Percentiles rank a stretch among this genome's conserved stretches.
Conservation (phyloP, 2,329 filamentous ascomycete genomes). For the Clarireedia hainanense region DNA sequence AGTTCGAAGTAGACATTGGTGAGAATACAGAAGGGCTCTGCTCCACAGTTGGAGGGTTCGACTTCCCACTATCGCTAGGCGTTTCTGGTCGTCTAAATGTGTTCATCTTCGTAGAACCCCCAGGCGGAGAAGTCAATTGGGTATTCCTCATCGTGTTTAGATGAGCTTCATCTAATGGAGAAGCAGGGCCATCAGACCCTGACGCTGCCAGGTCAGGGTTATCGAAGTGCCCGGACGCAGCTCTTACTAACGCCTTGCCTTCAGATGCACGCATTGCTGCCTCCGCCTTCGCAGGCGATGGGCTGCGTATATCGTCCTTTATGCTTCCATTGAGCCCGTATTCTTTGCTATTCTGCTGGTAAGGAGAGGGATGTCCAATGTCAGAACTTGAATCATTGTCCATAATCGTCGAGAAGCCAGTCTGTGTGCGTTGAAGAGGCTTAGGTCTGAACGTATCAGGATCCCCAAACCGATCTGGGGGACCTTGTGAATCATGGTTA, state of each 20-base stretch:
- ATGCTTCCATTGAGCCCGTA: background rate
- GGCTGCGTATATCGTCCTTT: slow-evolving; percentile 9
- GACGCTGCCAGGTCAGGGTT: slow-evolving; percentile 2
- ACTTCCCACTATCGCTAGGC: slow-evolving; percentile 3
- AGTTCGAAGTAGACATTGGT: background rate
- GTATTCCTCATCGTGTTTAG: slow-evolving; percentile 24
- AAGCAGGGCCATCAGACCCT: slow-evolving; percentile 8
- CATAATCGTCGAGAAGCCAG: slow-evolving; percentile 23
- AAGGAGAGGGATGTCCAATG: background rate
- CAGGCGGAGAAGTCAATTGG: slow-evolving; percentile 7
- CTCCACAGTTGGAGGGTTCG: background rate
- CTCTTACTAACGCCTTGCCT: slow-evolving; percentile 46
- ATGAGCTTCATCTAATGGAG: slow-evolving; percentile 18
- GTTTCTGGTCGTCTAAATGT: slow-evolving; percentile 12
- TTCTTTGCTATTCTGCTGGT: background rate
- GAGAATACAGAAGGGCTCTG: background rate
- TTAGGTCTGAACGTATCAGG: slow-evolving; percentile 40
- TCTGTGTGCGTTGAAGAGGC: slow-evolving; percentile 49
- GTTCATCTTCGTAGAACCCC: slow-evolving; percentile 11
- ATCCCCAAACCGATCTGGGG: slow-evolving; percentile 4
- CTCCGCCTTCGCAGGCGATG: slow-evolving; percentile 36
- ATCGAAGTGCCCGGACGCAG: slow-evolving; percentile 11
- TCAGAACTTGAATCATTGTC: slow-evolving; percentile 5
- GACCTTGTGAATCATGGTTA: slow-evolving; percentile 4
- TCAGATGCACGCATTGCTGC: slow-evolving; percentile 55